A percentile compares a stretch with the other conserved stretches of the same genome.
Evolutionary conservation across 2,329 filamentous ascomycete species (phyloP).

Genomic region (Pseudogymnoascus pannorum): DNA sequence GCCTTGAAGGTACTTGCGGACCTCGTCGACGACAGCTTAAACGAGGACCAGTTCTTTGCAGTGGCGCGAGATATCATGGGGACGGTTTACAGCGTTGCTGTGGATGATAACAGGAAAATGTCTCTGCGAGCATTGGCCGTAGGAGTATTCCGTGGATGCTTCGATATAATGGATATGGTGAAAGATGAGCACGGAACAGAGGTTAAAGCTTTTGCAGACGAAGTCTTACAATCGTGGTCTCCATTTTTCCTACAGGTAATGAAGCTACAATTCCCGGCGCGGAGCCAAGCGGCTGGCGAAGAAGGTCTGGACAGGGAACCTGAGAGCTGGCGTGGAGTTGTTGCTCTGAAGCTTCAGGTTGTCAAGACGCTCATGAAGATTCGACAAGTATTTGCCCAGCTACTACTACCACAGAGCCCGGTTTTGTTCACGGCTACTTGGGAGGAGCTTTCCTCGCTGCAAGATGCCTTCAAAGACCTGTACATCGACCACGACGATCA

Average conservation of each 20-base stretch:
- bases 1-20: conserved; percentile 82
- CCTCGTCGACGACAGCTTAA: conserved; percentile 87
- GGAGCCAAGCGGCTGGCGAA: conserved; percentile 47
- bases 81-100: conserved; percentile 73
- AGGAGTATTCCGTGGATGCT: conserved; percentile 82
- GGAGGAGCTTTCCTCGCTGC: conserved; percentile 73
- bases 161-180: conserved; percentile 94
- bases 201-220: conserved; percentile 83
- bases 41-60: conserved; percentile 88
- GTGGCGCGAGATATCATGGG: conserved; percentile 81
- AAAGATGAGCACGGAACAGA: conserved; percentile 84
- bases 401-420: conserved; percentile 76
- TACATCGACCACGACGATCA: conserved; percentile 84
- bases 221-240: conserved; percentile 75
- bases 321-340: conserved; percentile 68
- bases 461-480: conserved; percentile 67
- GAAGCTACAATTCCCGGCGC: conserved; percentile 62
- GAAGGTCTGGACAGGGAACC: conserved; percentile 46
- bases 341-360: conserved; percentile 88
- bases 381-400: conserved; percentile 70
- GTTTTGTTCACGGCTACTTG: conserved; percentile 80
- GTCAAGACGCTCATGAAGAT: conserved; percentile 91
- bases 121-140: conserved; percentile 78
- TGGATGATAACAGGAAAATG: conserved; percentile 66
- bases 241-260: conserved; percentile 80